Percentiles rank a stretch among this genome's conserved stretches.
phyloP scores from a whole-genome alignment of 495 filamentous ascomycete genomes.

The Penicillium ucsense region DNA sequence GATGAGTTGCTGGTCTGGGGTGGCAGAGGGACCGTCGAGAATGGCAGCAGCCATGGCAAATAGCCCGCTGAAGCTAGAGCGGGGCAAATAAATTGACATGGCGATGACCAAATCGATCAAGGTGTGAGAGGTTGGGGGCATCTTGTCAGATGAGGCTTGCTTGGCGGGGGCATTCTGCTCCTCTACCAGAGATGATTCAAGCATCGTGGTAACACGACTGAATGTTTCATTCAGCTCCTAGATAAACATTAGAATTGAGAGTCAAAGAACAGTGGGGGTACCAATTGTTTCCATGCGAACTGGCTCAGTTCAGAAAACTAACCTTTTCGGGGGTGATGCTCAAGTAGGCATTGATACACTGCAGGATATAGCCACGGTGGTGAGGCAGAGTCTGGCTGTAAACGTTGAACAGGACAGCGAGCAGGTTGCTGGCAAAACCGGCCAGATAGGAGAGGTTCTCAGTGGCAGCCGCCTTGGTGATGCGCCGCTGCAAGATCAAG shows the following conservation, averaged over 20 bases:
- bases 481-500: constrained; percentile 56
- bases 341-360: constrained; percentile 88
- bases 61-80: constrained; percentile 66
- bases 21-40: constrained; percentile 45
- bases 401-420: constrained; percentile 95
- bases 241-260: neutral
- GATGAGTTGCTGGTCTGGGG: constrained; percentile 78
- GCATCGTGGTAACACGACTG: constrained; percentile 69
- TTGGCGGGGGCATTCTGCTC: constrained; percentile 50
- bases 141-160: constrained; percentile 52
- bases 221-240: constrained; percentile 82
- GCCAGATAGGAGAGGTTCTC: constrained; percentile 73
- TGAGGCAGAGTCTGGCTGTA: constrained; percentile 93
- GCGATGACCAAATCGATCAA: constrained; percentile 94
- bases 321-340: constrained; percentile 70
- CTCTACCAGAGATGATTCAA: constrained; percentile 56
- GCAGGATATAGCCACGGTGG: constrained; percentile 76
- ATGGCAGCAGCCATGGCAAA: constrained; percentile 77
- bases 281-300: no score
- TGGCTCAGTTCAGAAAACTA: constrained; percentile 2
- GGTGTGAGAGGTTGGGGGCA: constrained; percentile 91
- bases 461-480: constrained; percentile 63
- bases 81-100: constrained; percentile 84
- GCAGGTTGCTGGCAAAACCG: constrained; percentile 69
- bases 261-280: no score